Base-by-base conservation (phyloP, 2,329 filamentous ascomycete species). In the Huntiella moniliformis region DNA sequence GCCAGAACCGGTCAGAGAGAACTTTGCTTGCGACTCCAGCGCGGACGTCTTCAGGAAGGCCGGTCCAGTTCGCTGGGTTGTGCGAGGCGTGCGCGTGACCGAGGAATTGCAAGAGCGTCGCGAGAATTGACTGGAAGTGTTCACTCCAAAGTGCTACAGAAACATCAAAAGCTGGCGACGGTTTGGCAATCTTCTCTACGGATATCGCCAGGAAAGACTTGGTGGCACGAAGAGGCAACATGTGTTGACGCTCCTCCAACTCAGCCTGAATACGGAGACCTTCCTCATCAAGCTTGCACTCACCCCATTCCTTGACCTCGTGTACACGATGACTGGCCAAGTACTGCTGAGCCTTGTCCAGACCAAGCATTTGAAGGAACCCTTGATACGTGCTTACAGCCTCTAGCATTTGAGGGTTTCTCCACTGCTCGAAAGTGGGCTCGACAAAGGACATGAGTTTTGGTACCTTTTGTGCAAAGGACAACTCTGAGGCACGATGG, bases 1-100 rank as follows among this genome's bases (percentile, higher is more conserved):
- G 91, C 91, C 91, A 98, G 60, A 98, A 98, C 17, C 91, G 74
- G 61, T 98, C 91, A 11, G 86, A 93, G 16, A 98, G 65, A 15
- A 96, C 85, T 16, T 83, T 74, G 38, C 77, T 73, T 35, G 96
- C 82, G 44, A 93, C 75, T 2, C 34, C 12, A 4, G 71, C 65
- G 49, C 78, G 78, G 67, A 92, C 79, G 37, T 92, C 84, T 8
- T 67, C 59, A 1, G 86, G 79, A 12, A 94, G 63, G 31, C 78
- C 73, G 7, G 71, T 67, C 88, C 91, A 98, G 56, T 86, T 92
- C 15, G 73, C 67, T 1, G 83, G 74, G 54, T 94, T 87, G 57
- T 94, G 86, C 51, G 92, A 87, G 1, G 85, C 83, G 62, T 96
- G 88, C 0, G 88, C 87, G 59, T 92, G 80, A 56, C 82, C 84